These are phyloP conservation scores for Agaricus blazei DNA, from an alignment of 768 basidiomycete genomes.

Conservation along the genomic window DNA sequence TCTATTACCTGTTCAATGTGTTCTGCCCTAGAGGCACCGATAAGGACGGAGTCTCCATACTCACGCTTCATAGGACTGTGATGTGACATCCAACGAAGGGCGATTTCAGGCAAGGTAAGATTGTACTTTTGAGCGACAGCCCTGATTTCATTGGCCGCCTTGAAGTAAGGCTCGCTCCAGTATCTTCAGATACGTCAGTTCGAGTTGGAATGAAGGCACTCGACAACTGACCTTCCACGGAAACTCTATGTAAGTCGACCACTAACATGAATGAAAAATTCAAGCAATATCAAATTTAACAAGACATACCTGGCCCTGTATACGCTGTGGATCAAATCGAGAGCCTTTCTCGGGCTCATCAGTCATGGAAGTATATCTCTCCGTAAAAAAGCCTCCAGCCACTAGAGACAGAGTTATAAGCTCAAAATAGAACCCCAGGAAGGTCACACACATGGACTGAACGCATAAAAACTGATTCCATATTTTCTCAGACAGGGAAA, in stretches of 20 bases:
- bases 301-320: conserved; percentile 38
- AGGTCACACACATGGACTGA: conserved; percentile 41
- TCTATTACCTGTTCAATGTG: conserved; percentile 47
- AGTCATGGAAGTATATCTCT: conserved; percentile 37
- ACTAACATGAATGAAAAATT: too few species aligned
- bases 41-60: conserved; percentile 46
- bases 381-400: conserved; percentile 56
- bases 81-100: conserved; percentile 58
- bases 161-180: conserved; percentile 52
- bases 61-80: conserved; percentile 47
- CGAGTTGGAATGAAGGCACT: too few species aligned
- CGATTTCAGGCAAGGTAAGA: conserved; percentile 47
- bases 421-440: not conserved
- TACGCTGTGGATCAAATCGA: conserved; percentile 45
- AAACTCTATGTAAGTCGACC: too few species aligned
- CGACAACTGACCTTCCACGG: too few species aligned
- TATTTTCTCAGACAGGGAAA: conserved; percentile 55
- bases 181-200: conserved; percentile 26
- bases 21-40: conserved; percentile 54
- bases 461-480: conserved; percentile 51
- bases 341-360: conserved; percentile 44
- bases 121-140: conserved; percentile 39
- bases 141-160: conserved; percentile 39
- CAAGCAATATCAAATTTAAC: too few species aligned
- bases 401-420: conserved; percentile 28